Base-by-base conservation (phyloP, 2,329 filamentous ascomycete species). In the Pestalotiopsis sp. region DNA sequence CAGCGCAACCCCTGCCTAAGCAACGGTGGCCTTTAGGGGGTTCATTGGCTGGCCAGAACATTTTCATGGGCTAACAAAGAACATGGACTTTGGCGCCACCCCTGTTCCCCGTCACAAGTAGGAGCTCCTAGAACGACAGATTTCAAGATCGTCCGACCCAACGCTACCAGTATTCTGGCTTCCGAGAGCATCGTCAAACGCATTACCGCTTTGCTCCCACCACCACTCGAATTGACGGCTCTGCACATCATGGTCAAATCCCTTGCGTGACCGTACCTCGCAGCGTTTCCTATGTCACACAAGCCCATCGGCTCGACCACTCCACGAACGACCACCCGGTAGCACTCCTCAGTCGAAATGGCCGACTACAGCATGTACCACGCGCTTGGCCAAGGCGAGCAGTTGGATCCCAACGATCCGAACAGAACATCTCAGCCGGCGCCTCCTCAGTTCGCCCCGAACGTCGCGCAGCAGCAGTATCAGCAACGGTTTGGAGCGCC, bases 331-430 rank as follows among this genome's bases (percentile, higher is more conserved):
- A 65, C 39, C 7, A 13, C 63, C 55, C n/a, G 35, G 60, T 30
- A 48, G 20, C 44, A 39, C 24, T 7, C 11, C 22, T n/a, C 57
- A 71, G 24, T 44, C 22, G 13, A 52, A 71, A 89, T 88, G 86
- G 83, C 85, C 74, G 85, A 88, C 72, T 84, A 86, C 75, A 78
- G 82, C 69, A 84, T 84, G 77, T 89, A 86, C 73, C 85, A 88
- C 73, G 80, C 84, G 74, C 81, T 88, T 65, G 87, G 86, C 61
- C 85, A 88, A 74, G 85, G 84, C 73, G 84, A 86, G 70, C 82
- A 82, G 69, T 74, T 82, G 73, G 85, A 90, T 71, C 81, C 87
- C 75, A 83, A 87, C 79, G 79, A 88, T 78, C 81, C 85, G 74
- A 80, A 84, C 79, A 77, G 81, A 77, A 82, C 81, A 68, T 79